Evolutionary conservation across 2,329 filamentous ascomycete genomes (phyloP).

Genomic region (Pochonia chlamydosporia): DNA sequence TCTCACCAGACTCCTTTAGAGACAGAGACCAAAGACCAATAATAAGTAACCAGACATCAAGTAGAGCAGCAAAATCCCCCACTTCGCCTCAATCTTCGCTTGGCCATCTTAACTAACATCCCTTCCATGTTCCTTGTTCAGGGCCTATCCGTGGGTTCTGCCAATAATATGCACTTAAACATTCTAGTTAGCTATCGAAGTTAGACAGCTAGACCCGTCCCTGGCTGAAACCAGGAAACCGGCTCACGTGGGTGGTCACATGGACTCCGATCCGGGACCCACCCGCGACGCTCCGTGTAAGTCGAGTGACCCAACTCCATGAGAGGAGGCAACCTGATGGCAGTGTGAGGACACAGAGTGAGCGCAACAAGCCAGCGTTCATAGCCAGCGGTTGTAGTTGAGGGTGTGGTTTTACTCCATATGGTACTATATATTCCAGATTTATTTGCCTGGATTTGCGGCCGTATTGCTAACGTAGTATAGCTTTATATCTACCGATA

Average conservation of each 20-base stretch:
- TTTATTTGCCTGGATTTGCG: neutral
- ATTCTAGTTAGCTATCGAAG: too few relatives aligned
- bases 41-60: too few relatives aligned
- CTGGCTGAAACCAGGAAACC: neutral
- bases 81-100: too few relatives aligned
- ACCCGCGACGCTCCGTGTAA: constrained; percentile 9
- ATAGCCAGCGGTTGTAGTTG: neutral
- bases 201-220: too few relatives aligned
- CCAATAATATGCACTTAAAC: too few relatives aligned
- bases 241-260: constrained; percentile 6
- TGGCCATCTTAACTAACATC: too few relatives aligned
- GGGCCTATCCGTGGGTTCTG: too few relatives aligned
- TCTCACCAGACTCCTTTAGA: too few relatives aligned
- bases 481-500: constrained; percentile 4
- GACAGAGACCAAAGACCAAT: neutral
- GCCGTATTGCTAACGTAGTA: neutral
- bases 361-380: neutral
- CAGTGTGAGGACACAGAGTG: constrained; percentile 2
- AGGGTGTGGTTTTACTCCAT: neutral
- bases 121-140: too few relatives aligned
- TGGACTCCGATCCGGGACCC: neutral
- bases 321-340: neutral
- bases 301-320: constrained; percentile 7
- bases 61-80: too few relatives aligned
- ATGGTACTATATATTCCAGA: neutral